phyloP scores from a whole-genome alignment of 2,329 filamentous ascomycete genomes.

The Ciborinia camelliae region DNA sequence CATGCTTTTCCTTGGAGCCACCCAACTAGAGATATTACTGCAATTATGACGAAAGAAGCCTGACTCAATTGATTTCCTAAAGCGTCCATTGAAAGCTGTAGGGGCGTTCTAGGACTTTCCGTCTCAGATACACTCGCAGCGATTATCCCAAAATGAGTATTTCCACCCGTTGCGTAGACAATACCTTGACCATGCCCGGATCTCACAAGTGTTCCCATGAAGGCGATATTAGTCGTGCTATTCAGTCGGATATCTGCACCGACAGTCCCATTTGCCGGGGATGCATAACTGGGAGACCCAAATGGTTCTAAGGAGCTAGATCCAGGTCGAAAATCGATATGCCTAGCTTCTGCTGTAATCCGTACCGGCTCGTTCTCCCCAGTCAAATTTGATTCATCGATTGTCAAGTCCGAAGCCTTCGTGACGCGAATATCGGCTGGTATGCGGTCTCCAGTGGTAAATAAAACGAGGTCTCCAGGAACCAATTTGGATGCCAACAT shows the following conservation, averaged over 20 bases:
- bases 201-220: conserved; percentile 95
- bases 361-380: conserved; percentile 92
- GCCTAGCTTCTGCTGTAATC: conserved; percentile 65
- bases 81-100: conserved; percentile 97
- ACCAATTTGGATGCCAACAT: conserved; percentile 86
- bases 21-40: conserved; percentile 85
- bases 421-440: conserved; percentile 95
- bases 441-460: conserved; percentile 93
- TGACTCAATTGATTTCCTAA: conserved; percentile 94
- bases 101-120: conserved; percentile 87
- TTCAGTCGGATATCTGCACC: conserved; percentile 66
- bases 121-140: conserved; percentile 92
- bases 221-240: conserved; percentile 85
- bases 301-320: conserved; percentile 39
- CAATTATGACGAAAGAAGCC: conserved; percentile 93
- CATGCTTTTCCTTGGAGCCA: conserved; percentile 85
- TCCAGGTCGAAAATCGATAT: conserved; percentile 33
- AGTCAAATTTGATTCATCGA: conserved; percentile 95
- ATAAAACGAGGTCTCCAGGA: conserved; percentile 86
- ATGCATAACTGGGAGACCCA: conserved; percentile 55
- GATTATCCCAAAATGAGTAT: conserved; percentile 95
- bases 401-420: conserved; percentile 81
- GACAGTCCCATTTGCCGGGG: conserved; percentile 55
- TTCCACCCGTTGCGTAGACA: conserved; percentile 91
- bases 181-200: conserved; percentile 94